Base-by-base conservation (phyloP, 1,139 yeast species). In the Entelexis sorbosivorans region DNA sequence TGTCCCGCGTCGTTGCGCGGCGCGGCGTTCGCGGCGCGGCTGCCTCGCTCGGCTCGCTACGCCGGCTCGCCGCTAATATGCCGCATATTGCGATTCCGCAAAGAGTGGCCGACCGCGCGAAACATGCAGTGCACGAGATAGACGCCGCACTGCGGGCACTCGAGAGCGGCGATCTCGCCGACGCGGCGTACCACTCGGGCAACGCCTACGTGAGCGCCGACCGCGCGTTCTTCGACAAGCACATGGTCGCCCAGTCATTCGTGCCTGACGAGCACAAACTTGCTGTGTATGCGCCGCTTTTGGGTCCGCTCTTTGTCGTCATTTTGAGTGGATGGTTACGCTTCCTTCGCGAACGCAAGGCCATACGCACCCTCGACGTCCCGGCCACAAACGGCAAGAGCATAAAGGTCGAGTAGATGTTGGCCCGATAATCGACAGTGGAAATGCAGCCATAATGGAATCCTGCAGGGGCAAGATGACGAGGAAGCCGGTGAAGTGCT, bases 201-300 rank as follows among this genome's bases (percentile, higher is more conserved):
- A 62, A 66, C 19, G 79, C 91, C 8, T 71, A 77, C 31, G 65
- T 69, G 39, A 66, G 70, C 34, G 79, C 94, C 1, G 84, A 87
- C 60, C 70, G 72, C 38, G 96, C 96, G 0, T 89, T 91, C 62
- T 91, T 89, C 65, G 95, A 89, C 59, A 84, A 85, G 61, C 89
- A 83, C 66, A 89, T 91, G 95, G 91, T 89, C 9, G 95, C 87
- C 62, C 96, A 89, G 63, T 85, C 84, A 47, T 88, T 84, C 62
- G 88, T 89, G 72, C 97, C 97, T 0, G 89, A 86, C 58, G 96
- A 89, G 63, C 97, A 91, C 64, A 88, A 87, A 64, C 72, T 89
- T 62, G 97, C 97, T 0, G 95, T 91, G 0, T 91, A 88, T 59
- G 72, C 87, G 61, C 98, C 97, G 0, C 69, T 91, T 50, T 66